These are phyloP conservation scores for Physaria fendleri DNA, from an alignment of 345 rosid species.

Conservation along the genomic window DNA sequence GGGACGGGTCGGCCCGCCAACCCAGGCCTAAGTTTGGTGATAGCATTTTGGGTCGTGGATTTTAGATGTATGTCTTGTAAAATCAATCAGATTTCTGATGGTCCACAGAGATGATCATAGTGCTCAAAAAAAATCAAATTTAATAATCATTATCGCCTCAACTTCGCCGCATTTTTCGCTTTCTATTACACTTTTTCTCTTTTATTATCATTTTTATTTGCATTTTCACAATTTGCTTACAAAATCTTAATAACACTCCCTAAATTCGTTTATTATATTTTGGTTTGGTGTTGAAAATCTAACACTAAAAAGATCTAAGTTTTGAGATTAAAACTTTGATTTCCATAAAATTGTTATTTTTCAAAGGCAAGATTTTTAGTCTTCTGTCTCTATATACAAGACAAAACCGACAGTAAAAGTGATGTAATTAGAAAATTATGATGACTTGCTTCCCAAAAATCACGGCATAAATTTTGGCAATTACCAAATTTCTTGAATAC, in stretches of 20 bases:
- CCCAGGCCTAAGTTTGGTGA: too few relatives aligned
- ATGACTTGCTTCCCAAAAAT: slow-evolving; percentile 4
- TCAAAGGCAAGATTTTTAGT: neutral
- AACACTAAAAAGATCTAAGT: too few relatives aligned
- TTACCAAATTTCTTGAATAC: neutral
- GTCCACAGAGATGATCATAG: slow-evolving; percentile 18
- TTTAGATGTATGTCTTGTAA: too few relatives aligned
- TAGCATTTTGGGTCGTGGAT: too few relatives aligned
- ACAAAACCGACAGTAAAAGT: neutral
- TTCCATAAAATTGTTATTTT: too few relatives aligned
- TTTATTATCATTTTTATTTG: neutral
- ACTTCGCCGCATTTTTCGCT: slow-evolving; percentile 22
- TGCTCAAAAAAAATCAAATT: slow-evolving; percentile 8
- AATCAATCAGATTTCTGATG: neutral
- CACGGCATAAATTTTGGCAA: slow-evolving; percentile 12
- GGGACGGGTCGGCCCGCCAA: too few relatives aligned
- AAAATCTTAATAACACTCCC: neutral
- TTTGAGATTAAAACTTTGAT: too few relatives aligned
- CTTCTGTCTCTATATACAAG: neutral
- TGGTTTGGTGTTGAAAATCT: too few relatives aligned
- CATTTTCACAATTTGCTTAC: neutral
- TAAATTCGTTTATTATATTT: neutral
- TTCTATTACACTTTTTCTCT: neutral
- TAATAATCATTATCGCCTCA: neutral
- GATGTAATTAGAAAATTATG: neutral